Base-by-base conservation (phyloP, 495 filamentous ascomycete species). In the Clohesyomyces aquaticus region DNA sequence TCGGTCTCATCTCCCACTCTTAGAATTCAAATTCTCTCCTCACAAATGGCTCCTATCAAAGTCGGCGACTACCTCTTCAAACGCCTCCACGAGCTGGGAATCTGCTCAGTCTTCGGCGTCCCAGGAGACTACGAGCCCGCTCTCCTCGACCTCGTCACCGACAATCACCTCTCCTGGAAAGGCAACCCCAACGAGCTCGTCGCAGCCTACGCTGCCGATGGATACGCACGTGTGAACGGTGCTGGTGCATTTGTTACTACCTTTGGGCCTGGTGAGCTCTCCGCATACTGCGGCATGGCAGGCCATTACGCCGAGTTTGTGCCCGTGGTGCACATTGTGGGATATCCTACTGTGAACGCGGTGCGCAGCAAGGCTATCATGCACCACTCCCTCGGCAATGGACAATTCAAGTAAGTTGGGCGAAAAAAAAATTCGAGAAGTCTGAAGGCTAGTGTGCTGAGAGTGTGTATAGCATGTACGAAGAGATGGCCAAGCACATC, bases 271-370 rank as follows among this genome's bases (percentile, higher is more conserved):
- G 56, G 63, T 4, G 63, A 66, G 35, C 46, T 61, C 19, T 62
- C 56, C 4, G 66, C 66, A 21, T 64, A 66, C 50, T 63, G 65
- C 43, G 68, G 55, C 43, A 71, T 66, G 63, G 66, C 68, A 21
- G 68, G 70, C 16, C 59, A 59, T 19, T 71, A 71, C 55, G 22
- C 55, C 38, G 70, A 72, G 42, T 66, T 61, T 28, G 84, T 85
- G 0, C 85, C 85, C 0, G 77, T 89, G 42, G 75, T 85, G 23
- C 86, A 89, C 61, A 85, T 88, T 57, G 86, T 88, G 46, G 86
- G 86, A 57, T 84, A 85, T 60, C 83, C 85, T 23, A 56, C 55
- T 9, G 49, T 61, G 14, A 25, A 26, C 19, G 61, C 68, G 0
- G 48, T 61, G 25, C 47, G 52, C 0, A 52, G 22, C 12, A 42